A percentile compares a stretch with the other conserved stretches of the same genome.
Evolutionary conservation across 2,329 filamentous ascomycete species (phyloP).

Genomic region (Thielaviopsis ethacetica): DNA sequence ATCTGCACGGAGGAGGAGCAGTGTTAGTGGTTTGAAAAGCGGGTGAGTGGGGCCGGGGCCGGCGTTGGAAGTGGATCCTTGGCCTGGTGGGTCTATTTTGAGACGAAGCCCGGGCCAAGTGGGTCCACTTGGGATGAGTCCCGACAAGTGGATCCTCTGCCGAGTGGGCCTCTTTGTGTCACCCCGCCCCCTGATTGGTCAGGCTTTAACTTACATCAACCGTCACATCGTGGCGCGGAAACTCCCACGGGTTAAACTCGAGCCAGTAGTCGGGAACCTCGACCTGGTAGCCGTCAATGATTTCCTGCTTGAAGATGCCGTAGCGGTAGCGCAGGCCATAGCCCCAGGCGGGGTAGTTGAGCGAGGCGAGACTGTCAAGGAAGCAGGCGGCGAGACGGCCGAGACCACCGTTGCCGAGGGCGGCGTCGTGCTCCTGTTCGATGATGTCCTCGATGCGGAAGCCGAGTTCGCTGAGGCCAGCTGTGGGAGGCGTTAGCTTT

Average conservation of each 20-base stretch:
- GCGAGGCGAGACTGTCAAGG: constrained; percentile 83
- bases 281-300: constrained; percentile 93
- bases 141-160: too few species aligned
- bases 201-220: constrained; percentile 47
- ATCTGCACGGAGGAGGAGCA: constrained; percentile 31
- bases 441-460: constrained; percentile 97
- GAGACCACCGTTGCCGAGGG: constrained; percentile 87
- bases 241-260: constrained; percentile 99
- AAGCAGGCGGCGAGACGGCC: constrained; percentile 92
- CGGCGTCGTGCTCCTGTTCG: constrained; percentile 86
- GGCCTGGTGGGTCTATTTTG: too few species aligned
- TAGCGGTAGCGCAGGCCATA: constrained; percentile 93
- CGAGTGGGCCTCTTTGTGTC: background rate
- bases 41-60: too few species aligned
- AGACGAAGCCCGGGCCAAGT: too few species aligned
- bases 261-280: constrained; percentile 98
- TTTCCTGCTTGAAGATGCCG: constrained; percentile 98
- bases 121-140: too few species aligned
- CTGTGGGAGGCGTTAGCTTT: constrained; percentile 28
- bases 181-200: background rate
- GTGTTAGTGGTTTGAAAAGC: background rate
- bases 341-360: constrained; percentile 95
- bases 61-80: too few species aligned
- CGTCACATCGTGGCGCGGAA: constrained; percentile 84
- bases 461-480: constrained; percentile 72